Base-by-base conservation (phyloP, 2,329 filamentous ascomycete genomes). In the Clonostachys rosea region DNA sequence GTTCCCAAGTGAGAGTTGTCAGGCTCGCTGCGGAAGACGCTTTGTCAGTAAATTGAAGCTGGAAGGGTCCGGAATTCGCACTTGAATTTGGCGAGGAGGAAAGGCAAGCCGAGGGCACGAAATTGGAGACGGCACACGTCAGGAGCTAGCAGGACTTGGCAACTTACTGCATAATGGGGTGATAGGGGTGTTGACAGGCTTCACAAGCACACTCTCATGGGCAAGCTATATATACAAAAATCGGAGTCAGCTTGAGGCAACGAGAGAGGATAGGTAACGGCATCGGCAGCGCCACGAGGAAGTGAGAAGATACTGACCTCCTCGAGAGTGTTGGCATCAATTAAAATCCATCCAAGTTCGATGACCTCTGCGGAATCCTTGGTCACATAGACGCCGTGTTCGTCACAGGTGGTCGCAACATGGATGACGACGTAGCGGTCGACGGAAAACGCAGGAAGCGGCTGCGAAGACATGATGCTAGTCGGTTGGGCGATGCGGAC, bases 321-420 rank as follows among this genome's bases (percentile, higher is more conserved):
- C 60, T 96, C 91, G 59, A 91, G 87, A 54, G 82, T 87, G 74
- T 92, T 94, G 56, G 90, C 87, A 66, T 96, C 91, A 53, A 96
- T 79, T 62, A 99, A 74, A 64, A 97, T 96, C 94, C 94, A 99
- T 54, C 92, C 94, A 65, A 99, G 81, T 80, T 99, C 94, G 69
- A 99, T 99, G 56, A 99, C 94, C 75, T 99, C 94, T 52, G 94
- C 94, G 50, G 94, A 97, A 72, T 99, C 94, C 73, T 97, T 97
- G 50, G 94, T 99, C 50, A 99, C 94, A 70, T 99, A 99, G 56
- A 99, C 94, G 53, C 94, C 94, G 72, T 99, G 94, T 70, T 99
- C 94, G 69, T 99, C 94, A 73, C 94, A 99, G 58, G 94, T 99
- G 35, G 94, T 99, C 54, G 94, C 94, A 63, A 97, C 92, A 71